phyloP scores from a whole-genome alignment of 2,329 filamentous ascomycete genomes.

The Penicillium verrucosum region DNA sequence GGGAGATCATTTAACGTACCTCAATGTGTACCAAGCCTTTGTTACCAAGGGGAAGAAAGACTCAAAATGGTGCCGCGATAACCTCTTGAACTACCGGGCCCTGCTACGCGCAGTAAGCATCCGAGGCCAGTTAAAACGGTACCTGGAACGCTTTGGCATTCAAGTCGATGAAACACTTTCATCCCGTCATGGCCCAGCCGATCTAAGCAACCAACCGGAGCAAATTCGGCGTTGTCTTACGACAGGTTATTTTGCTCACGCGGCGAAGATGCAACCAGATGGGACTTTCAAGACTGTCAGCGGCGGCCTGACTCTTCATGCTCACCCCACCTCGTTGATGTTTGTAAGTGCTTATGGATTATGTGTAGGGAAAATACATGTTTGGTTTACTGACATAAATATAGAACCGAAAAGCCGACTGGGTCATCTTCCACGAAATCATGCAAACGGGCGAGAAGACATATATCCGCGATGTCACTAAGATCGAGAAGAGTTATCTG shows the following conservation, averaged over 20 bases:
- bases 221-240: slow-evolving; percentile 81
- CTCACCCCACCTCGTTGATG: slow-evolving; percentile 88
- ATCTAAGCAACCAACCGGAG: slow-evolving; percentile 57
- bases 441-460: slow-evolving; percentile 85
- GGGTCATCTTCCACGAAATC: slow-evolving; percentile 93
- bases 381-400: slow-evolving; percentile 13
- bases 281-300: slow-evolving; percentile 85
- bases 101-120: slow-evolving; percentile 81
- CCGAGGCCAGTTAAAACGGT: slow-evolving; percentile 78
- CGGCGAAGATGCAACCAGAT: slow-evolving; percentile 89
- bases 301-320: slow-evolving; percentile 72
- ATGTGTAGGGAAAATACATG: not conserved
- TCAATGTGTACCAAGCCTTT: slow-evolving; percentile 93
- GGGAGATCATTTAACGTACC: slow-evolving; percentile 86
- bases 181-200: slow-evolving; percentile 29
- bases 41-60: slow-evolving; percentile 79
- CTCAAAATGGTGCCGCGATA: slow-evolving; percentile 78
- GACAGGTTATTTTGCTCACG: slow-evolving; percentile 87
- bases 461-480: slow-evolving; percentile 88
- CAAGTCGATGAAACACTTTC: slow-evolving; percentile 59
- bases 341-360: slow-evolving; percentile 57
- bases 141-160: slow-evolving; percentile 81
- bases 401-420: slow-evolving; percentile 85
- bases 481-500: slow-evolving; percentile 90
- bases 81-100: slow-evolving; percentile 81